Evolutionary conservation across 2,329 filamentous ascomycete species (phyloP).

Genomic region (Penicillium sp.): DNA sequence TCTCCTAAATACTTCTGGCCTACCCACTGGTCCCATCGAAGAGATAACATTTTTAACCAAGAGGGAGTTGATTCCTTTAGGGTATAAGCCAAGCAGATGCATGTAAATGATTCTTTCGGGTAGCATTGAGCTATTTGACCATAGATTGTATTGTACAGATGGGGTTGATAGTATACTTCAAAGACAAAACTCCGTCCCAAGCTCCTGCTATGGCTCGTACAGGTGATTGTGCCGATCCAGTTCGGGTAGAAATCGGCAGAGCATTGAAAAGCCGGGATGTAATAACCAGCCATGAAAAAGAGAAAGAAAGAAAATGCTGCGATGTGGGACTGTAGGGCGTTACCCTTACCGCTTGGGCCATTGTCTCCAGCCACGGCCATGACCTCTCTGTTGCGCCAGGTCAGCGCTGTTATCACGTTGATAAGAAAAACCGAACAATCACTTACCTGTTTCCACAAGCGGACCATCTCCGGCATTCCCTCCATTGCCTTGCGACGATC

Average conservation of each 20-base stretch:
- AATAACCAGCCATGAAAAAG: slow-evolving; percentile 13
- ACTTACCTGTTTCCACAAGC: slow-evolving; percentile 87
- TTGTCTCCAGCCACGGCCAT: slow-evolving; percentile 72
- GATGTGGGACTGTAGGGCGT: neutral
- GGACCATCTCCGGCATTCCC: slow-evolving; percentile 88
- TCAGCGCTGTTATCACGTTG: slow-evolving; percentile 33
- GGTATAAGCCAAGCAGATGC: neutral
- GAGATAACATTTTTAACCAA: neutral
- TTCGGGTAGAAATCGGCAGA: slow-evolving; percentile 4
- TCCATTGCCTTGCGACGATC: slow-evolving; percentile 88
- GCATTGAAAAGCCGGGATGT: slow-evolving; percentile 8
- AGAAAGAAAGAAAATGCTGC: slow-evolving; percentile 15
- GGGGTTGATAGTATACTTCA: slow-evolving; percentile 16
- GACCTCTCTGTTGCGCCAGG: slow-evolving; percentile 55
- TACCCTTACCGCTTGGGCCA: slow-evolving; percentile 57
- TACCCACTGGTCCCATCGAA: neutral
- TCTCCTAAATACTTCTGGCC: neutral
- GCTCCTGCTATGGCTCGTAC: slow-evolving; percentile 26
- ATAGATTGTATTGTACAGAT: slow-evolving; percentile 23
- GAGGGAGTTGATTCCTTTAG: neutral
- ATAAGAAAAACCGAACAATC: slow-evolving; percentile 3
- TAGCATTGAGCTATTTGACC: slow-evolving; percentile 10
- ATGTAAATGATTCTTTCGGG: slow-evolving; percentile 1
- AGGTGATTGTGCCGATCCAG: slow-evolving; percentile 13
- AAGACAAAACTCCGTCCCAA: slow-evolving; percentile 25